Base-by-base conservation (phyloP, 371 early-diverging fungal species). In the Saksenaea oblongispora region DNA sequence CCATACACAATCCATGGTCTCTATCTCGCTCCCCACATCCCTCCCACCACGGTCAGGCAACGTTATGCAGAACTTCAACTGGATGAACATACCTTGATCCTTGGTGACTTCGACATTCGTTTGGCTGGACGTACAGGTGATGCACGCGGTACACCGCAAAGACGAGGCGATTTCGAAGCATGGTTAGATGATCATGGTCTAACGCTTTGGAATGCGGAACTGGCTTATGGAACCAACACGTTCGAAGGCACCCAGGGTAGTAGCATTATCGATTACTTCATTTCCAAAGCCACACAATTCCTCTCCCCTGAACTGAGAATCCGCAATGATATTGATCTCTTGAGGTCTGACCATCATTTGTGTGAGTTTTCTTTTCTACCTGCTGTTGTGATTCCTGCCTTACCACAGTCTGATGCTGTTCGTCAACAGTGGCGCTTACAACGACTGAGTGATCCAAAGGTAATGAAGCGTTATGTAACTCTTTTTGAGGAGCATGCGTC, bases 321-420 rank as follows among this genome's bases (percentile, higher is more conserved):
- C 27, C 51, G 31, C 14, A 28, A 24, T 18, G 63, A 39, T 14
- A 31, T 61, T 11, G 15, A 3, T 26, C 31, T 31, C 31, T 18
- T 34, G 24, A 36, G 18, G 34, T 64, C 65, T n/a, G 59, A 64
- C 24, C 59, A 64, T 51, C 58, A 63, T 51, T 53, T 63, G 58
- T 58, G 63, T 58, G 62, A 56, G 41, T 39, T 62, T 18, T 62
- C 62, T n/a, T 62, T 62, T 42, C 31, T 31, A 31, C 35, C 18
- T 18, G 27, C 54, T 15, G 62, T 55, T 35, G 18, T 26, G 4
- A 24, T 62, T 15, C 17, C 58, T 42, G 18, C 2, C 14, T 47
- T 63, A 14, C 58, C 63, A 10, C 44, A 42, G 11, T 22, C 44
- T 36, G 56, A 37, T 1, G 63, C 63, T 34, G 35, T 31, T 10